phyloP scores from a whole-genome alignment of 2,329 filamentous ascomycete genomes.

The Cadophora malorum region DNA sequence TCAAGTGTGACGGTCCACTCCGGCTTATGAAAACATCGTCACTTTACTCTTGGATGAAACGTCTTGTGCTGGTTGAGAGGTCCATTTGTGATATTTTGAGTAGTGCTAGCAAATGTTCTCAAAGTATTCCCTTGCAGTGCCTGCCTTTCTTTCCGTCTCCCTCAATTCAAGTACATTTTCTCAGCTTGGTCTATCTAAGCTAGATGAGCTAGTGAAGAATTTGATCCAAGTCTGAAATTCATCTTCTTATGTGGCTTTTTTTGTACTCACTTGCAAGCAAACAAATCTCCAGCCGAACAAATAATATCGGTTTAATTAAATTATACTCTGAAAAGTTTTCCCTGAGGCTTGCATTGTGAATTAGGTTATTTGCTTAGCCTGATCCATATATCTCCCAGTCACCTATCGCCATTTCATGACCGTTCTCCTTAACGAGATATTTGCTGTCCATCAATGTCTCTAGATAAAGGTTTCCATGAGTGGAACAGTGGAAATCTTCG shows the following conservation, averaged over 20 bases:
- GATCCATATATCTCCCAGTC: no score
- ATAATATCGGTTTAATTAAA: no score
- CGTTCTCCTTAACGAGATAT: no score
- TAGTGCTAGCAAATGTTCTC: not conserved
- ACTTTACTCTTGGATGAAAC: not conserved
- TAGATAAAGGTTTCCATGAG: no score
- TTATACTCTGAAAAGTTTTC: no score
- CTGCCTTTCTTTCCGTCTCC: not conserved
- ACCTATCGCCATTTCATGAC: no score
- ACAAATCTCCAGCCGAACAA: not conserved
- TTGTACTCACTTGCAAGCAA: not conserved
- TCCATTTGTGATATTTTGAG: not conserved
- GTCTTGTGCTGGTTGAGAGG: not conserved
- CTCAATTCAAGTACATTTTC: not conserved
- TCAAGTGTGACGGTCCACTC: constrained; percentile 4
- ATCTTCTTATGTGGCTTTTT: not conserved
- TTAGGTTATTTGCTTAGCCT: no score
- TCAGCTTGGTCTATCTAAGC: not conserved
- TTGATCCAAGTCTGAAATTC: not conserved
- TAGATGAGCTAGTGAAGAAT: not conserved
- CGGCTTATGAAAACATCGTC: not conserved
- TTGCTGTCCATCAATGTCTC: no score
- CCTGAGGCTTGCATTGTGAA: no score
- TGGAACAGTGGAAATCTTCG: no score
- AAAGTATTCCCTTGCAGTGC: not conserved